phyloP scores from a whole-genome alignment of 2,329 filamentous ascomycete genomes.

The Hortaea sp. region DNA sequence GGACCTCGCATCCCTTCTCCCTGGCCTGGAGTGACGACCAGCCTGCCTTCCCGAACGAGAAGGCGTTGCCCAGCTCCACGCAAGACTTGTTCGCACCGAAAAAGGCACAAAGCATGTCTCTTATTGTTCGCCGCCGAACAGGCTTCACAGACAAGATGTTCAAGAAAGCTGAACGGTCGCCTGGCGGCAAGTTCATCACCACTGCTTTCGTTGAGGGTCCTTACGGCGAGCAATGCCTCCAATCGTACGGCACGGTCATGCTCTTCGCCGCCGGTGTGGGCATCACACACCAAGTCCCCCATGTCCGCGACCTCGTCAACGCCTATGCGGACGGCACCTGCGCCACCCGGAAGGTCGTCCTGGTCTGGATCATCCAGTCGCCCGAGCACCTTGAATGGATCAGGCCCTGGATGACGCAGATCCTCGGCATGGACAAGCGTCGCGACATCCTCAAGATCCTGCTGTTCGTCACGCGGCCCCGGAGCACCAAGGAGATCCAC shows the following conservation, averaged over 20 bases:
- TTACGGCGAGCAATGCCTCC: conserved; percentile 69
- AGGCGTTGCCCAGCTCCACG: conserved; percentile 37
- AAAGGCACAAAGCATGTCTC: conserved; percentile 54
- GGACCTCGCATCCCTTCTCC: conserved; percentile 72
- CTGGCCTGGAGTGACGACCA: conserved; percentile 65
- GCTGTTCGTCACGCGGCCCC: conserved; percentile 82
- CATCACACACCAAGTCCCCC: conserved; percentile 90
- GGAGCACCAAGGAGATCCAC: conserved; percentile 70
- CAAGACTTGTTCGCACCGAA: conserved; percentile 42
- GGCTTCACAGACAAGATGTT: conserved; percentile 80
- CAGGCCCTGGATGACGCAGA: conserved; percentile 78
- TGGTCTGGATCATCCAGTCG: conserved; percentile 89
- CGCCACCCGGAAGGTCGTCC: conserved; percentile 68
- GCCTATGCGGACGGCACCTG: conserved; percentile 58
- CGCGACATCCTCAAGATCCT: conserved; percentile 76
- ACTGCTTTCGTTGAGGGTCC: conserved; percentile 79
- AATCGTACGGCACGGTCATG: conserved; percentile 85
- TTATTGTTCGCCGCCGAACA: conserved; percentile 77
- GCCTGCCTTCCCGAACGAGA: conserved; percentile 30
- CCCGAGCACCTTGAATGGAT: conserved; percentile 90
- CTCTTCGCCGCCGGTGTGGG: conserved; percentile 88
- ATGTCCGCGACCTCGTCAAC: conserved; percentile 57
- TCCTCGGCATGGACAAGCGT: conserved; percentile 70
- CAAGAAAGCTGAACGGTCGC: conserved; percentile 50
- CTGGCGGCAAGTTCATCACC: conserved; percentile 48